Conservation (phyloP, 2,329 filamentous ascomycete genomes). For the Aspergillus nomiae region DNA sequence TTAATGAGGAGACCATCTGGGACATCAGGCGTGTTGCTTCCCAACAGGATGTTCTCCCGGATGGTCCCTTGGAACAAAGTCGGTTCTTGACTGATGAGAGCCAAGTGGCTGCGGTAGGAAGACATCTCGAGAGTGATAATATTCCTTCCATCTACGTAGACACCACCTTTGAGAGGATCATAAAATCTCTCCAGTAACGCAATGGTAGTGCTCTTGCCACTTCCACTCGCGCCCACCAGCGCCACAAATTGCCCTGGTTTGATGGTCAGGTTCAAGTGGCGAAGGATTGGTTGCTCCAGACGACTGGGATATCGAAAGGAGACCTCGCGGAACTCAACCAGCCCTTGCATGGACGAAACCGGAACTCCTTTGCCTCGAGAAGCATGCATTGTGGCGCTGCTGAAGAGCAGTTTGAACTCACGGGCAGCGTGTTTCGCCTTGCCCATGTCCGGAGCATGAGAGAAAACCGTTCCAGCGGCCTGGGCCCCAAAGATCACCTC, state of each 20-base stretch:
- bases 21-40: constrained; percentile 41
- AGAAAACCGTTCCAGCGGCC: constrained; percentile 30
- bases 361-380: constrained; percentile 59
- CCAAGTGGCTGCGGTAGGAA: constrained; percentile 21
- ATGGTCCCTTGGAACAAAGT: constrained; percentile 81
- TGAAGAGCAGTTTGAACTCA: constrained; percentile 46
- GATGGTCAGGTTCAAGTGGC: constrained; percentile 29
- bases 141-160: constrained; percentile 40
- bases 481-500: constrained; percentile 42
- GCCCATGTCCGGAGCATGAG: constrained; percentile 34
- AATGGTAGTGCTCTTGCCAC: constrained; percentile 74
- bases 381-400: constrained; percentile 43
- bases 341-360: constrained; percentile 54
- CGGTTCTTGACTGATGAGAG: constrained; percentile 62
- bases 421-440: constrained; percentile 37
- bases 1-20: constrained; percentile 47
- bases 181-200: constrained; percentile 74
- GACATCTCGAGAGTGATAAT: constrained; percentile 36
- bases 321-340: constrained; percentile 46
- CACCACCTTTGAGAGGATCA: constrained; percentile 43
- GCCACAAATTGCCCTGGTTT: constrained; percentile 52
- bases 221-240: constrained; percentile 72
- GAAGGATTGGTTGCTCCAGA: constrained; percentile 19
- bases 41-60: constrained; percentile 71
- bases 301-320: constrained; percentile 34